These are phyloP conservation scores for Chaetomium fimeti DNA, from an alignment of 495 filamentous ascomycete genomes.

Conservation along the genomic window DNA sequence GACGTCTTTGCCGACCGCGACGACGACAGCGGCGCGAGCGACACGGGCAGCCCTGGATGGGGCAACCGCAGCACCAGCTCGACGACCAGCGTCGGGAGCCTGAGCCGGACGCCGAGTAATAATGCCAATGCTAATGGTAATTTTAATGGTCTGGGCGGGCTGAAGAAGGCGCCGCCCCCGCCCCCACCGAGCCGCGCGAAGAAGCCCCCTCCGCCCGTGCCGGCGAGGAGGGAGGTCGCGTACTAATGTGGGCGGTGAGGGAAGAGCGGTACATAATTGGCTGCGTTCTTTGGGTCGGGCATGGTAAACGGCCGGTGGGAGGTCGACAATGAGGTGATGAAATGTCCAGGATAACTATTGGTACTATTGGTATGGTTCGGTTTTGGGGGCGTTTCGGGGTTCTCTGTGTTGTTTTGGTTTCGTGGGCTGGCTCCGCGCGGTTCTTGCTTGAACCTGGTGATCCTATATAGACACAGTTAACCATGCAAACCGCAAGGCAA, in stretches of 20 bases:
- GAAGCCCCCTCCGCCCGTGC: constrained; percentile 70
- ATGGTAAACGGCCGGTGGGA: no score
- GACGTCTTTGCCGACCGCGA: constrained; percentile 65
- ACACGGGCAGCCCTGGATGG: constrained; percentile 60
- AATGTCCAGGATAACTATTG: not conserved
- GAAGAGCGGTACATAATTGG: no score
- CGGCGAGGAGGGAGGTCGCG: constrained; percentile 40
- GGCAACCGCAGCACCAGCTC: constrained; percentile 59
- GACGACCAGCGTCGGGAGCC: constrained; percentile 60
- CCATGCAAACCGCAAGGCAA: constrained; percentile 4
- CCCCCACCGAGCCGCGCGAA: constrained; percentile 77
- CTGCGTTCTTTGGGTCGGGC: not conserved
- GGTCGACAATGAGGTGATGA: not conserved
- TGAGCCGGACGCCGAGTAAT: constrained; percentile 54
- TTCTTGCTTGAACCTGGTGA: not conserved
- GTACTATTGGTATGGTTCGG: not conserved
- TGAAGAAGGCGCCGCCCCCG: constrained; percentile 67
- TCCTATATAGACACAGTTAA: constrained; percentile 3
- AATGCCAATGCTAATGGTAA: constrained; percentile 41
- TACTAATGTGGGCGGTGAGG: constrained; percentile 28
- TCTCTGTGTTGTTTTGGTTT: not conserved
- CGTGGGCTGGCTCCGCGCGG: constrained; percentile 22
- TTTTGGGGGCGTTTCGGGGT: not conserved
- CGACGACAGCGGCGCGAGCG: constrained; percentile 63
- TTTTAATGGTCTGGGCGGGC: constrained; percentile 44